Conservation (phyloP, 257 asterid species). For the Handroanthus guayacan region DNA sequence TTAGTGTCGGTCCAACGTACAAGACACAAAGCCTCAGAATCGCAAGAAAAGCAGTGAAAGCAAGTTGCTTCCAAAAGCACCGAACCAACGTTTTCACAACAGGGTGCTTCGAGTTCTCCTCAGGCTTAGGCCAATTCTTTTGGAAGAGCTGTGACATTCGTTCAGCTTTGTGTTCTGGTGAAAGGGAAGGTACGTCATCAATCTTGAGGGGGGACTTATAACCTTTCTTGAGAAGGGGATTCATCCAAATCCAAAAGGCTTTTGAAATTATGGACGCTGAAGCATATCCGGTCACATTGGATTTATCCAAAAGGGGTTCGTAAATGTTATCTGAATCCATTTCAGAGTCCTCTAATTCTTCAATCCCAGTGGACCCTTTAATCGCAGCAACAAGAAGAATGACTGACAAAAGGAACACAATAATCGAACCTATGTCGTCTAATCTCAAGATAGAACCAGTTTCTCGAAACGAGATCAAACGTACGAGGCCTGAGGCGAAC, state of each 20-base stretch:
- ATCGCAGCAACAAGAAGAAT: conserved; percentile 57
- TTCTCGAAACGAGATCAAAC: conserved; percentile 53
- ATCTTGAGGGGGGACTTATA: conserved; percentile 66
- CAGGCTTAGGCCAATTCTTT: conserved; percentile 81
- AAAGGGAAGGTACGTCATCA: conserved; percentile 79
- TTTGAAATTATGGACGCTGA: conserved; percentile 76
- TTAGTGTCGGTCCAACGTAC: conserved; percentile 83
- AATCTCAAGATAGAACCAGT: conserved; percentile 45
- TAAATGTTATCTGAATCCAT: conserved; percentile 38
- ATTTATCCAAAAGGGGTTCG: conserved; percentile 53
- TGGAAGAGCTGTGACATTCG: conserved; percentile 62
- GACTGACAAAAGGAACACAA: conserved; percentile 51
- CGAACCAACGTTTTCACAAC: conserved; percentile 67
- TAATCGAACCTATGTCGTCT: conserved; percentile 62
- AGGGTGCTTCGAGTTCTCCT: conserved; percentile 78
- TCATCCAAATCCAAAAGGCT: conserved; percentile 90
- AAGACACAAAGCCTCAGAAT: conserved; percentile 73
- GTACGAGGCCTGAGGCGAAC: conserved; percentile 53
- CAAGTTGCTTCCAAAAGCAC: conserved; percentile 79
- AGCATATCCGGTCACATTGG: conserved; percentile 67
- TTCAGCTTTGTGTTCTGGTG: conserved; percentile 82
- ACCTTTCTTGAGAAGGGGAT: conserved; percentile 80
- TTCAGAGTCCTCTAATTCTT: conserved; percentile 38
- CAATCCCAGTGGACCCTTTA: conserved; percentile 74
- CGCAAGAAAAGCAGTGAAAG: conserved; percentile 76